Evolutionary conservation across 2,329 filamentous ascomycete species (phyloP).

Genomic region (Chrysoporthe cubensis): DNA sequence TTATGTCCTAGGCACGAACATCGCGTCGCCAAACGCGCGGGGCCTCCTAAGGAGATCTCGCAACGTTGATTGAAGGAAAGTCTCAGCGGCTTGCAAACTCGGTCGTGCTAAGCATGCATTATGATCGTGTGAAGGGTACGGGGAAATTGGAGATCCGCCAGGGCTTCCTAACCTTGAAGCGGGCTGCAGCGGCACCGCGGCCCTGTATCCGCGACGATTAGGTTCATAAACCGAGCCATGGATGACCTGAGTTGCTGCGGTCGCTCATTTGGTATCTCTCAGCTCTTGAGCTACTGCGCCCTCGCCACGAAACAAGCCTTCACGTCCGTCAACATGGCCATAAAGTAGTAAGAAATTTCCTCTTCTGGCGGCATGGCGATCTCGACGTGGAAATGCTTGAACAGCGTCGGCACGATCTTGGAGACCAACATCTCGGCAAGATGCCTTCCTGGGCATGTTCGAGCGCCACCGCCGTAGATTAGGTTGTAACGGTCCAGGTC

Average conservation of each 20-base stretch:
- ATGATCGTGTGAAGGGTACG: neutral
- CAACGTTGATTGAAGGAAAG: conserved; percentile 18
- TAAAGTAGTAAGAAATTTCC: conserved; percentile 51
- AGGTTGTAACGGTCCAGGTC: conserved; percentile 54
- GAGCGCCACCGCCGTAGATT: conserved; percentile 55
- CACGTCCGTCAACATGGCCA: conserved; percentile 56
- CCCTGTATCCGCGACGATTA: conserved; percentile 6
- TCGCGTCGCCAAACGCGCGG: neutral
- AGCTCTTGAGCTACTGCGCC: neutral
- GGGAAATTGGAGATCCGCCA: conserved; percentile 3
- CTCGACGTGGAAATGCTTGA: conserved; percentile 50
- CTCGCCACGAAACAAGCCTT: conserved; percentile 44
- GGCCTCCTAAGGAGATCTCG: neutral
- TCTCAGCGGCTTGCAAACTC: neutral
- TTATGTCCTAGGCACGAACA: neutral
- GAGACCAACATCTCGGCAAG: conserved; percentile 55
- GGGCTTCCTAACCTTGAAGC: neutral
- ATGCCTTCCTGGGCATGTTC: conserved; percentile 55
- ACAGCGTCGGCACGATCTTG: conserved; percentile 47
- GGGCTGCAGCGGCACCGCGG: conserved; percentile 7
- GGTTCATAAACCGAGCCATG: neutral
- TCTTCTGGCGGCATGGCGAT: conserved; percentile 44
- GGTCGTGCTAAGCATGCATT: neutral
- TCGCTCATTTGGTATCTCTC: neutral
- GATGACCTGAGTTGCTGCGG: neutral